A percentile compares a stretch with the other conserved stretches of the same genome.
Conservation (phyloP, 208 protist species). For the Porcisia deanei region DNA sequence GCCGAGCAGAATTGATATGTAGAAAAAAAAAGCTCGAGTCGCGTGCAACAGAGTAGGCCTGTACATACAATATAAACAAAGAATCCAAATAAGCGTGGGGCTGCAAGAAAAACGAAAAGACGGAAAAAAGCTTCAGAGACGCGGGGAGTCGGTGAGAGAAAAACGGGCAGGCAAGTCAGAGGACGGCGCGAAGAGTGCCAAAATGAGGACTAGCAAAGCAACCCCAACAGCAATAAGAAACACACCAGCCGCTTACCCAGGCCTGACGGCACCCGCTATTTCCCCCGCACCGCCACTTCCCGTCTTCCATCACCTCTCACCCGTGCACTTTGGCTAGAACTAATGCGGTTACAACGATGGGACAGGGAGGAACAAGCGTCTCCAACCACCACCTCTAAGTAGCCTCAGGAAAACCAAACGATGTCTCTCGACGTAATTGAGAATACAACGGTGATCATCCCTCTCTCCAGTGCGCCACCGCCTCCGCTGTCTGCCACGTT, state of each 20-base stretch:
- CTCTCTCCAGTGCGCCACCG: background rate
- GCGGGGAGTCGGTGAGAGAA: background rate
- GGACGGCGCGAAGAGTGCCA: background rate
- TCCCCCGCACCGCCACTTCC: background rate
- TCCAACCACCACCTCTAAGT: background rate
- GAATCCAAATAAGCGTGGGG: background rate
- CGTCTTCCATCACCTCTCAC: background rate
- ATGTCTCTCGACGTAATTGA: background rate
- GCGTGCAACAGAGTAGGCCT: background rate
- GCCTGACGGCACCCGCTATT: background rate
- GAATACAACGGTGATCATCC: background rate
- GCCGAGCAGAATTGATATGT: background rate
- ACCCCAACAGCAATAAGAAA: background rate
- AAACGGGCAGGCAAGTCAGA: too few relatives aligned
- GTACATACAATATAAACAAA: slow-evolving; percentile 1
- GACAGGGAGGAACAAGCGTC: background rate
- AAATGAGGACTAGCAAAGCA: background rate
- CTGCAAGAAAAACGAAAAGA: background rate
- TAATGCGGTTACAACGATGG: background rate
- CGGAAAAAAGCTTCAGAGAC: background rate
- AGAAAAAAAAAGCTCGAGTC: background rate
- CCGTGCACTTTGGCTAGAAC: background rate
- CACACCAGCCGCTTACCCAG: background rate
- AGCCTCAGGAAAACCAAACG: background rate
- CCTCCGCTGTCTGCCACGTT: background rate